These are phyloP conservation scores for Petasospora fabianii DNA, from an alignment of 1,139 yeast species.

Conservation along the genomic window DNA sequence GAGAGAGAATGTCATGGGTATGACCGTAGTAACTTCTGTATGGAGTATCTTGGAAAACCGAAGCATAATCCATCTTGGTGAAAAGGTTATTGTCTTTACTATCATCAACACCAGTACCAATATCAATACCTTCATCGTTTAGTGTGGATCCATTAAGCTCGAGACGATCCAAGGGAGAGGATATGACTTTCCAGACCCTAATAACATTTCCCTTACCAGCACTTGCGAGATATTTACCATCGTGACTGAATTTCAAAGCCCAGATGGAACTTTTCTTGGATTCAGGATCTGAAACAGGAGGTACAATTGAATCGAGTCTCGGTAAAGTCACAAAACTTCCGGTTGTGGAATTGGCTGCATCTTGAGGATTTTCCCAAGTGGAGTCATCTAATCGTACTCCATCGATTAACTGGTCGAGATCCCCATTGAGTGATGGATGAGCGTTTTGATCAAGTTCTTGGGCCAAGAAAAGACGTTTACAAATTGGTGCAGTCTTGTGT, in stretches of 20 bases:
- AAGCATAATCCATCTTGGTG: slow-evolving; percentile 51
- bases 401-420: neutral
- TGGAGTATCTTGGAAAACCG: slow-evolving; percentile 77
- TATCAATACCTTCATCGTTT: neutral
- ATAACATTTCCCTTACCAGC: slow-evolving; percentile 75
- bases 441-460: slow-evolving; percentile 56
- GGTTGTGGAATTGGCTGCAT: neutral
- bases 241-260: slow-evolving; percentile 68
- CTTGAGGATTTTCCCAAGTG: neutral
- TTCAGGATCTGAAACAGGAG: too few species aligned
- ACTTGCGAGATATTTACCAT: slow-evolving; percentile 79
- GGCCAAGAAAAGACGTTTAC: slow-evolving; percentile 67
- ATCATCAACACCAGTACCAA: slow-evolving; percentile 1
- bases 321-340: too few species aligned
- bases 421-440: neutral
- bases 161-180: slow-evolving; percentile 58
- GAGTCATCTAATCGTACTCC: slow-evolving; percentile 4
- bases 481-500: slow-evolving; percentile 40
- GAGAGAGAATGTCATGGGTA: slow-evolving; percentile 59
- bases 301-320: too few species aligned
- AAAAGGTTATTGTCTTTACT: too few species aligned
- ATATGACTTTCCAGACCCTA: slow-evolving; percentile 75
- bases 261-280: slow-evolving; percentile 48
- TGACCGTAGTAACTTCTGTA: slow-evolving; percentile 63
- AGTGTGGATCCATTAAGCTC: slow-evolving; percentile 3